These are phyloP conservation scores for Solanum acaule DNA, from an alignment of 257 asterid species.

Conservation along the genomic window DNA sequence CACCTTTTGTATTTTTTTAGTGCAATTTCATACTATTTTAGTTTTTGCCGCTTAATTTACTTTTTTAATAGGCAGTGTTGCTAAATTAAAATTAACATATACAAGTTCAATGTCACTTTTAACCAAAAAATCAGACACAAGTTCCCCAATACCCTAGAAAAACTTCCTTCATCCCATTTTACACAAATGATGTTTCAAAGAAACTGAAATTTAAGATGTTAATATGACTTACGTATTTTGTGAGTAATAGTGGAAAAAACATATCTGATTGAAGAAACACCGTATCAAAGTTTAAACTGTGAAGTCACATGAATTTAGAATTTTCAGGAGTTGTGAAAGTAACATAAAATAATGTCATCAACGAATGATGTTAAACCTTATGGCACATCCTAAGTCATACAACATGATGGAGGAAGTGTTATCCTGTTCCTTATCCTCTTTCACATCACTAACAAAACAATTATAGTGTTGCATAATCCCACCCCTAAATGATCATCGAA, in stretches of 20 bases:
- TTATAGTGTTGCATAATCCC: not conserved
- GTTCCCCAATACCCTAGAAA: not conserved
- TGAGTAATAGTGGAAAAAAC: not conserved
- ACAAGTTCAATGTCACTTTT: not conserved
- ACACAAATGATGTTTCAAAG: not conserved
- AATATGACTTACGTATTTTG: not conserved
- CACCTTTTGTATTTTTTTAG: not conserved
- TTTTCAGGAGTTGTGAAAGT: not conserved
- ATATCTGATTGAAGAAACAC: not conserved
- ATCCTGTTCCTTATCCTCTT: not conserved
- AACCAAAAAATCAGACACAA: not conserved
- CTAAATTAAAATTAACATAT: not conserved
- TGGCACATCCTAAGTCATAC: not conserved
- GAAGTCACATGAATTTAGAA: not conserved
- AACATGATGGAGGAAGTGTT: not conserved
- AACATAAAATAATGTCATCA: not conserved
- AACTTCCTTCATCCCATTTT: not conserved
- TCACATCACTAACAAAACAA: not conserved
- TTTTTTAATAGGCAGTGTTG: not conserved
- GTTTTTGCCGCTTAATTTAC: not conserved
- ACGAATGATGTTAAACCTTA: not conserved
- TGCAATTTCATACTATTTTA: not conserved
- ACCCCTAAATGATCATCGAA: not conserved
- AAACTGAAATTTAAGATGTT: not conserved
- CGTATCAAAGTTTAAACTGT: not conserved